These are phyloP conservation scores for Diaporthe sp. DNA, from an alignment of 2,329 filamentous ascomycete species.

Conservation along the genomic window DNA sequence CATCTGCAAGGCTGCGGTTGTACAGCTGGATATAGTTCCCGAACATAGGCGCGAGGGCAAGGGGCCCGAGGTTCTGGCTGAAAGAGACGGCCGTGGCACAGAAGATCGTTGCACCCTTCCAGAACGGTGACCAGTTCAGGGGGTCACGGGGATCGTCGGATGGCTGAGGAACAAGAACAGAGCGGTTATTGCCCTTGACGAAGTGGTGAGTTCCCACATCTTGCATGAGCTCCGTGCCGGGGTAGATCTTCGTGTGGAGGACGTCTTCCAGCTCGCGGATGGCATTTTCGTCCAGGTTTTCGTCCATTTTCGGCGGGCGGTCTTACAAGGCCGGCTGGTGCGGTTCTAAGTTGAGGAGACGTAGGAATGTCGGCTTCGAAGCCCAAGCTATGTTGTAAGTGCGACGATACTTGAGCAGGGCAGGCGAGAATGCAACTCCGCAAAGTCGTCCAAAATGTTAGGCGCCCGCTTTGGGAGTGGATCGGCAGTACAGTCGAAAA, in stretches of 20 bases:
- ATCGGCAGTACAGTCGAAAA: neutral
- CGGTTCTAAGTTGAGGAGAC: neutral
- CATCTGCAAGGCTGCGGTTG: constrained; percentile 64
- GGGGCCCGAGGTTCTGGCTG: constrained; percentile 56
- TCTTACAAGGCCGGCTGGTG: neutral
- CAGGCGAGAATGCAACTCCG: constrained; percentile 1
- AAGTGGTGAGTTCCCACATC: constrained; percentile 74
- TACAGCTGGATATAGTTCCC: constrained; percentile 68
- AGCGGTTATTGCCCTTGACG: constrained; percentile 65
- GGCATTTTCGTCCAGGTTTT: constrained; percentile 46
- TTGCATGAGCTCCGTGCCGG: constrained; percentile 55
- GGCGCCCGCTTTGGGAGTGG: neutral
- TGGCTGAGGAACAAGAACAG: constrained; percentile 63
- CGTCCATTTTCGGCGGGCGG: constrained; percentile 39
- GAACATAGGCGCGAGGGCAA: constrained; percentile 68
- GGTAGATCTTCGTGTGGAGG: constrained; percentile 51
- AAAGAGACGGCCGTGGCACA: constrained; percentile 56
- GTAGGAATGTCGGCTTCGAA: neutral
- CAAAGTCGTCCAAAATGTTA: neutral
- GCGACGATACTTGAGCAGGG: neutral
- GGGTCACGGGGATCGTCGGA: constrained; percentile 63
- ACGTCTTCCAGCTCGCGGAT: constrained; percentile 44
- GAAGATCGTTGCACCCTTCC: constrained; percentile 56
- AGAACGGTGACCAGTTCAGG: constrained; percentile 61
- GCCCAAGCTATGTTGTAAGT: neutral